Evolutionary conservation across 2,329 filamentous ascomycete species (phyloP).

Genomic region (Cladophialophora exuberans): DNA sequence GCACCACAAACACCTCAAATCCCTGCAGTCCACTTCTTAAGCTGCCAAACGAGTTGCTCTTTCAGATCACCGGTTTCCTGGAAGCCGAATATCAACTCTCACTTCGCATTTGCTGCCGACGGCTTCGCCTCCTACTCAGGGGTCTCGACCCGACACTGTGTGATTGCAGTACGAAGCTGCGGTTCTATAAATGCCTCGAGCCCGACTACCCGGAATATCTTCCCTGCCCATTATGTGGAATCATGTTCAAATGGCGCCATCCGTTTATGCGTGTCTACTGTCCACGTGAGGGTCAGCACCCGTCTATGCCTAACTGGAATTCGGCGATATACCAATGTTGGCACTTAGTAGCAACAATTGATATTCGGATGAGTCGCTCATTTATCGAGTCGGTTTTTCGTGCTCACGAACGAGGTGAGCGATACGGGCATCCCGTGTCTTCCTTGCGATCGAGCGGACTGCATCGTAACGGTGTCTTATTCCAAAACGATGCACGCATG

Average conservation of each 20-base stretch:
- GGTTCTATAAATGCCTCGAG: slow-evolving; percentile 4
- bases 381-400: neutral
- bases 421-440: slow-evolving; percentile 1
- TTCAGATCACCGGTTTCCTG: neutral
- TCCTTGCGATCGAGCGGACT: slow-evolving; percentile 4
- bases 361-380: slow-evolving; percentile 1
- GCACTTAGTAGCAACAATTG: neutral
- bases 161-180: slow-evolving; percentile 1
- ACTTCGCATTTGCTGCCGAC: slow-evolving; percentile 6
- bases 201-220: slow-evolving; percentile 5
- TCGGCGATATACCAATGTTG: slow-evolving; percentile 4
- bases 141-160: neutral
- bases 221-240: slow-evolving; percentile 3
- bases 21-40: slow-evolving; percentile 2
- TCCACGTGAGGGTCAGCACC: neutral
- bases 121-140: neutral
- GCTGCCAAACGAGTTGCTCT: slow-evolving; percentile 6
- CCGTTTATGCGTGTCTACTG: slow-evolving; percentile 1
- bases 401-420: slow-evolving; percentile 5
- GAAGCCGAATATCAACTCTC: slow-evolving; percentile 6
- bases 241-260: slow-evolving; percentile 8
- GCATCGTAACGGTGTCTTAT: neutral
- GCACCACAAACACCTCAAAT: slow-evolving; percentile 2
- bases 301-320: neutral
- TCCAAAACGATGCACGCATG: slow-evolving; percentile 7